Percentiles rank a stretch among this genome's conserved stretches.
Conservation (phyloP, 176 grass and related monocot genomes). For the Thalia dealbata region DNA sequence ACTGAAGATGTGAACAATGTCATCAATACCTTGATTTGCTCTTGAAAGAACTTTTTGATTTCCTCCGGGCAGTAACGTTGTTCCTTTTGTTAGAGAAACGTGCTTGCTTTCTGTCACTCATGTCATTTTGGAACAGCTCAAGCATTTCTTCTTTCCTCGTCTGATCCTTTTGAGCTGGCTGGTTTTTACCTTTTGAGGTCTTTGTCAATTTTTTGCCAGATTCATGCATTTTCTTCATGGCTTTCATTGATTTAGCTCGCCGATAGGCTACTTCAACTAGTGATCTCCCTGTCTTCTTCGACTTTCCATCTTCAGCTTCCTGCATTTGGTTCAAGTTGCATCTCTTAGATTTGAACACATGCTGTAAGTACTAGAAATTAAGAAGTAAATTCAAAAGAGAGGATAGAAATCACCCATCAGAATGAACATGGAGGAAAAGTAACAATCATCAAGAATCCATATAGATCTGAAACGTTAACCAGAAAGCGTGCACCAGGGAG, state of each 20-base stretch:
- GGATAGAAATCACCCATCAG: not conserved
- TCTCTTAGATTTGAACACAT: no score
- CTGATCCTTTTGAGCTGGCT: slow-evolving; percentile 34
- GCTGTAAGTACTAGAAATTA: not conserved
- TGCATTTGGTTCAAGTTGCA: not conserved
- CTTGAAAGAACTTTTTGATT: slow-evolving; percentile 83
- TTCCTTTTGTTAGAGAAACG: slow-evolving; percentile 40
- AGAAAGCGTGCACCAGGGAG: not conserved
- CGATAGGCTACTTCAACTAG: slow-evolving; percentile 74
- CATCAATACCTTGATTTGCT: slow-evolving; percentile 79
- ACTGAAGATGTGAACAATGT: not conserved
- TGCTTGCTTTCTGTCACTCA: slow-evolving; percentile 73
- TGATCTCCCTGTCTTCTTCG: slow-evolving; percentile 43
- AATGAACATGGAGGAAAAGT: not conserved
- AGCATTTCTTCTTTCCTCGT: slow-evolving; percentile 79
- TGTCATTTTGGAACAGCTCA: slow-evolving; percentile 84
- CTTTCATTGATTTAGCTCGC: slow-evolving; percentile 72
- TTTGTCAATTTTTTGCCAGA: slow-evolving; percentile 37
- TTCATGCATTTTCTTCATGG: slow-evolving; percentile 37
- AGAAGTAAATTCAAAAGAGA: not conserved
- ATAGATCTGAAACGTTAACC: not conserved
- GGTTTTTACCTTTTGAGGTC: slow-evolving; percentile 32
- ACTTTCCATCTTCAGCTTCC: slow-evolving; percentile 43
- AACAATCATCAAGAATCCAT: not conserved
- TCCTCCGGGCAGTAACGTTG: slow-evolving; percentile 23